These are phyloP conservation scores for Nannizzia gypsea DNA, from an alignment of 2,329 filamentous ascomycete species.

Conservation along the genomic window DNA sequence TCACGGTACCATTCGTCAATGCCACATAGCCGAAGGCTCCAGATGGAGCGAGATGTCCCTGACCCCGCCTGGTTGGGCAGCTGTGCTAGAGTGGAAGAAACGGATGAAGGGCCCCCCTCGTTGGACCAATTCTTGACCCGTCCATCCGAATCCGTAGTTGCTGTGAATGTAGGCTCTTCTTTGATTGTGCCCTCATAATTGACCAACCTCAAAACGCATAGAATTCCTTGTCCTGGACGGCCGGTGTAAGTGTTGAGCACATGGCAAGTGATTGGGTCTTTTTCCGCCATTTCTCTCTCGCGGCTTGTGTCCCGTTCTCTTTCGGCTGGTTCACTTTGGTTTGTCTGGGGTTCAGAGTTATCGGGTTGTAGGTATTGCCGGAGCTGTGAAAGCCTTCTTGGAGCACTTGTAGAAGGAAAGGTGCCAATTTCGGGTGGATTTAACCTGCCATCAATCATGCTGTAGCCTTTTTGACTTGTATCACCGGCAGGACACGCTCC, in stretches of 20 bases:
- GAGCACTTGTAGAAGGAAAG: neutral
- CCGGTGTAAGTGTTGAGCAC: constrained; percentile 40
- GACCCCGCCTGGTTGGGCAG: neutral
- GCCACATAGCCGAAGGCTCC: constrained; percentile 35
- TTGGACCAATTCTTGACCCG: constrained; percentile 35
- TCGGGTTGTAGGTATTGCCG: neutral
- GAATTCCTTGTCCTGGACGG: constrained; percentile 34
- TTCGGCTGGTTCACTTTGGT: neutral
- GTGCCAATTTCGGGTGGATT: neutral
- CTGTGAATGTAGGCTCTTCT: constrained; percentile 24
- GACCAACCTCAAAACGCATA: constrained; percentile 45
- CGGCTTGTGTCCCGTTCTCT: neutral
- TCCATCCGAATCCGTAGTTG: constrained; percentile 36
- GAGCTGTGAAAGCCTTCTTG: neutral
- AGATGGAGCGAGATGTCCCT: constrained; percentile 31
- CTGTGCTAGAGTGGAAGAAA: constrained; percentile 14
- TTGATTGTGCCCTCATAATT: constrained; percentile 34
- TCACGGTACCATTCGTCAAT: constrained; percentile 38
- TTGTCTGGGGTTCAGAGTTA: neutral
- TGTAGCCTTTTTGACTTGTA: neutral
- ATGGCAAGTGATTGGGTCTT: constrained; percentile 40
- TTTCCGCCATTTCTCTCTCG: constrained; percentile 13
- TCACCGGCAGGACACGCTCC: neutral
- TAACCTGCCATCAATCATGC: neutral
- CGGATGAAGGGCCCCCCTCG: constrained; percentile 11